These are phyloP conservation scores for Tremellales sp. DNA, from an alignment of 1,284 basidiomycete genomes.

Conservation along the genomic window DNA sequence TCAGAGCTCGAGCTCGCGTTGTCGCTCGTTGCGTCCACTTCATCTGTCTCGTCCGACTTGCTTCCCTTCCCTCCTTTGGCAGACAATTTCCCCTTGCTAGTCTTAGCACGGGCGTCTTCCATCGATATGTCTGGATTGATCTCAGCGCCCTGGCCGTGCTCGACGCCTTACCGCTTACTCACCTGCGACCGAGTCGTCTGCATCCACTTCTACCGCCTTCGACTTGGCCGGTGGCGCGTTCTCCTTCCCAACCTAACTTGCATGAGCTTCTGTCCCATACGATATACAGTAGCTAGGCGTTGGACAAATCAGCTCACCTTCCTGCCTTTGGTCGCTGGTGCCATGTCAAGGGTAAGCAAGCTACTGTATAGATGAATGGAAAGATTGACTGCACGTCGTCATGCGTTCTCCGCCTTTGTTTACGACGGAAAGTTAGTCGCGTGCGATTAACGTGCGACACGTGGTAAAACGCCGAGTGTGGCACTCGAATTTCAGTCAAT, in stretches of 20 bases:
- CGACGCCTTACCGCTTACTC: neutral
- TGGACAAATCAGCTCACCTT: neutral
- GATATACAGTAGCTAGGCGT: neutral
- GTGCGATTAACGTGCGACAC: no score
- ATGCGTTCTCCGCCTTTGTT: no score
- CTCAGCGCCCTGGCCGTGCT: neutral
- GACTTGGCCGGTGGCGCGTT: conserved; percentile 16
- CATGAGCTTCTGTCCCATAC: neutral
- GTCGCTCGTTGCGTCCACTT: neutral
- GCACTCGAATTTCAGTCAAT: no score
- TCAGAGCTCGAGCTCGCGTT: conserved; percentile 6
- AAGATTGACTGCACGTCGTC: no score
- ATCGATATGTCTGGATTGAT: neutral
- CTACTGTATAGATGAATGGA: neutral
- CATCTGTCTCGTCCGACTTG: conserved; percentile 2
- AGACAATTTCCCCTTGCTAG: conserved; percentile 3
- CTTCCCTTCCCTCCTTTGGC: conserved; percentile 3
- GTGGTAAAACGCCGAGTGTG: no score
- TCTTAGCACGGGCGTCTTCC: neutral
- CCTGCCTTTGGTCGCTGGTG: neutral
- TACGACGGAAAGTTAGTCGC: neutral
- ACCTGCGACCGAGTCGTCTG: conserved; percentile 5
- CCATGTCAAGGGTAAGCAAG: neutral
- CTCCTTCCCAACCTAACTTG: conserved; percentile 20
- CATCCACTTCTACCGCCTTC: conserved; percentile 1